These are phyloP conservation scores for Mycena kentingensis DNA, from an alignment of 768 basidiomycete species.

Conservation along the genomic window DNA sequence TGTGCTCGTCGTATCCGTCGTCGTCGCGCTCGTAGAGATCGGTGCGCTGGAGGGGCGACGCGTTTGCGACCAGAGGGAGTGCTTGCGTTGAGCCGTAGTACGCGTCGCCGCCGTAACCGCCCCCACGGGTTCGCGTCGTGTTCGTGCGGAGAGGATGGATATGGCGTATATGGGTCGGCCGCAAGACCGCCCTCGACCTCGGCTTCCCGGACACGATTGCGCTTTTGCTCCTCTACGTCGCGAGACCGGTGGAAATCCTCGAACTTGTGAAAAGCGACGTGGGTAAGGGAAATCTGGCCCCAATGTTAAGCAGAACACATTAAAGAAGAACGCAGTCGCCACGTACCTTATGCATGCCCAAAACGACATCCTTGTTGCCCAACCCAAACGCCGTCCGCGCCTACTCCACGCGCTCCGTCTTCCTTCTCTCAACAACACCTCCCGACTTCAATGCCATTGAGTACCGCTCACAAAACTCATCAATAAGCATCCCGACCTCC, in stretches of 20 bases:
- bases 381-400: slow-evolving; percentile 58
- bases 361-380: slow-evolving; percentile 70
- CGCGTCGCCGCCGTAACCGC: slow-evolving; percentile 51
- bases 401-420: slow-evolving; percentile 62
- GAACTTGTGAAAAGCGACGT: slow-evolving; percentile 80
- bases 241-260: slow-evolving; percentile 84
- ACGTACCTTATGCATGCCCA: slow-evolving; percentile 83
- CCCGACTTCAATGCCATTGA: slow-evolving; percentile 58
- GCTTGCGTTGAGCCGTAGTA: slow-evolving; percentile 67
- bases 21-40: slow-evolving; percentile 74
- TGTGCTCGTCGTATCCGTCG: slow-evolving; percentile 77
- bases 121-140: slow-evolving; percentile 39
- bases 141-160: slow-evolving; percentile 55
- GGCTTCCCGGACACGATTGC: slow-evolving; percentile 74
- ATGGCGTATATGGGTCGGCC: slow-evolving; percentile 78
- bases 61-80: slow-evolving; percentile 81
- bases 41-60: slow-evolving; percentile 78
- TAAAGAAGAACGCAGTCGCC: background rate
- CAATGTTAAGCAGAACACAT: background rate
- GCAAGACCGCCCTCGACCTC: slow-evolving; percentile 69
- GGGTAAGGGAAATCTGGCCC: slow-evolving; percentile 83
- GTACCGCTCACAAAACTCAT: slow-evolving; percentile 88
- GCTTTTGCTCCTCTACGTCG: slow-evolving; percentile 86
- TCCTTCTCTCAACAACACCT: slow-evolving; percentile 61
- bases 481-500: slow-evolving; percentile 82